Base-by-base conservation (phyloP, 2,329 filamentous ascomycete genomes). In the Furcasterigmium furcatum region DNA sequence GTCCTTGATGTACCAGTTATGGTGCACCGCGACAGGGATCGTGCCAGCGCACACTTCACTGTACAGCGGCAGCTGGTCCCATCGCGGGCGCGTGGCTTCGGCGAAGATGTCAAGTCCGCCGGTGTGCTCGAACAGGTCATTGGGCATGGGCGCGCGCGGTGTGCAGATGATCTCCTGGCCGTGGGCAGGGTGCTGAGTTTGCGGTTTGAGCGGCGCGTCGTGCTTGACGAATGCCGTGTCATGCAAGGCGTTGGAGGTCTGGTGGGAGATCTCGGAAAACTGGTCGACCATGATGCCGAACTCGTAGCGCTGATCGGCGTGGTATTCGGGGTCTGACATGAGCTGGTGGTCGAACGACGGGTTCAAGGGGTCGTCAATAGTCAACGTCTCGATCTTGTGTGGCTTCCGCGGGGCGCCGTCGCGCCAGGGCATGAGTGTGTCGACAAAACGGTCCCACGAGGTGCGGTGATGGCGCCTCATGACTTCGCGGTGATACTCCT, bases 1-100 rank as follows among this genome's bases (percentile, higher is more conserved):
- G 5, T 18, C 21, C 46, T 58, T 56, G 38, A 55, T 46, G 20
- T 51, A 38, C 25, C 51, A 53, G 49, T 58, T 60, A 48, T 62
- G 60, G 19, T 60, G 58, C 3, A 61, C 54, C 46, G 61, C 57
- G 44, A 55, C 56, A 16, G 59, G 60, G 9, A 59, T 55, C 6
- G 53, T 48, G 25, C 55, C 58, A 12, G 56, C 45, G 43, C 58
- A 62, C 2, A 61, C 48, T 32, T 62, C 58, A 18, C 53, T 57
- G 48, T 58, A 61, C 9, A 62, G 48, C 14, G 56, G 52, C 34
- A 61, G 43, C 39, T 47, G 42, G 14, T 54, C 52, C 60, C 59
- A 61, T 18, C 50, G 42, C 25, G 49, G 46, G 3, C 46, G 46
- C 12, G 35, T 40, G 12, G 39, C 19, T 13, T 49, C 44, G 3